Evolutionary conservation across 495 filamentous ascomycete species (phyloP).

Genomic region (Penicillium coffeae): DNA sequence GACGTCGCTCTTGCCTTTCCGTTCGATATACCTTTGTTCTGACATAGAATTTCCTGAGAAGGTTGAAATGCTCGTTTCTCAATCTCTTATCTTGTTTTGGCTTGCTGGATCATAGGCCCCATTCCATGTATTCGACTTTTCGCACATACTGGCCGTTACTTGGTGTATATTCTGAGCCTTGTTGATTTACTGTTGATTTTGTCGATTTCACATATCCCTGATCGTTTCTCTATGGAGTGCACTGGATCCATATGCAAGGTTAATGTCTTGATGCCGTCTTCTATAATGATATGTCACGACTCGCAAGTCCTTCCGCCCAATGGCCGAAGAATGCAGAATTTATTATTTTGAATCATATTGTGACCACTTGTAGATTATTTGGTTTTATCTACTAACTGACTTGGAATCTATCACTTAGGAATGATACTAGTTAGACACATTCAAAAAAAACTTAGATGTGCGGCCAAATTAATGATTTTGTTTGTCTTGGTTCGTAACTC

Average conservation of each 20-base stretch:
- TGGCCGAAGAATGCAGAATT: not conserved
- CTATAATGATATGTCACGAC: conserved; percentile 27
- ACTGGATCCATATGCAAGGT: conserved; percentile 3
- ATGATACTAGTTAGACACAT: too few relatives aligned
- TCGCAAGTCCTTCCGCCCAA: not conserved
- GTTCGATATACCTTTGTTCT: conserved; percentile 9
- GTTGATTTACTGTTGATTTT: not conserved
- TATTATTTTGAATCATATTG: too few relatives aligned
- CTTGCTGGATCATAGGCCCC: not conserved
- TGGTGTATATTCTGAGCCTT: conserved; percentile 14
- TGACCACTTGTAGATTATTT: too few relatives aligned
- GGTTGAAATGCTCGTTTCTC: not conserved
- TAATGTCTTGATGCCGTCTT: conserved; percentile 22
- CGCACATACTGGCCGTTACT: conserved; percentile 10
- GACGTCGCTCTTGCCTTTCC: not conserved
- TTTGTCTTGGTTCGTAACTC: too few relatives aligned
- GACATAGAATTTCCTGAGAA: conserved; percentile 4
- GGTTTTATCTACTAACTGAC: too few relatives aligned
- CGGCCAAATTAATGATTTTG: too few relatives aligned
- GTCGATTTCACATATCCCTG: conserved; percentile 7
- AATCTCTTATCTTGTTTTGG: not conserved
- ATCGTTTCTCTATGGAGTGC: conserved; percentile 11
- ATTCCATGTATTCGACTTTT: conserved; percentile 5
- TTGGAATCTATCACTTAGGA: too few relatives aligned
- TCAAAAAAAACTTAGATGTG: too few relatives aligned